These are phyloP conservation scores for Fusarium irregulare DNA, from an alignment of 2,329 filamentous ascomycete genomes.

Conservation along the genomic window DNA sequence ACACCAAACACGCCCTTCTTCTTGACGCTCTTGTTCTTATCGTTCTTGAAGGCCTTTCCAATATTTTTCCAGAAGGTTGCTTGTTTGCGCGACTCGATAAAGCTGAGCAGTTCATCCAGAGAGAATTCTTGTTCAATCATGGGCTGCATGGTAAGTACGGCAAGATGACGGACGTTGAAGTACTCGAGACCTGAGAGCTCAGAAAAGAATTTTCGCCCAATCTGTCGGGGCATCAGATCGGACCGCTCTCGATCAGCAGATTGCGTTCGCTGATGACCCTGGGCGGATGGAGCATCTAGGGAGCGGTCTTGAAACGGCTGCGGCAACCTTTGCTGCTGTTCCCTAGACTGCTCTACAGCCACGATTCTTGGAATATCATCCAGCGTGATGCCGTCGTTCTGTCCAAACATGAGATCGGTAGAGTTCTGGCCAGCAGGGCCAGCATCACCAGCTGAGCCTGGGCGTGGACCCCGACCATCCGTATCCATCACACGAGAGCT, in stretches of 20 bases:
- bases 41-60: slow-evolving; percentile 93
- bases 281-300: slow-evolving; percentile 59
- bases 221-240: slow-evolving; percentile 65
- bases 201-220: slow-evolving; percentile 88
- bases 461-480: slow-evolving; percentile 71
- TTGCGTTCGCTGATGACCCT: slow-evolving; percentile 74
- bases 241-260: slow-evolving; percentile 63
- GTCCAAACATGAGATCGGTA: slow-evolving; percentile 86
- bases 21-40: slow-evolving; percentile 79
- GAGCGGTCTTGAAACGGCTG: slow-evolving; percentile 49
- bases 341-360: slow-evolving; percentile 92
- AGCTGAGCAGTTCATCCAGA: slow-evolving; percentile 89
- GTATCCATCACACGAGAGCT: slow-evolving; percentile 89
- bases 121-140: slow-evolving; percentile 90
- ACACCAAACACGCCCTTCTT: slow-evolving; percentile 97
- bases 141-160: slow-evolving; percentile 94
- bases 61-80: slow-evolving; percentile 99
- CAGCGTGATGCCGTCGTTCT: slow-evolving; percentile 89
- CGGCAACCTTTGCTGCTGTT: slow-evolving; percentile 77
- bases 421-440: slow-evolving; percentile 59
- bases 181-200: slow-evolving; percentile 95
- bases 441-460: slow-evolving; percentile 77
- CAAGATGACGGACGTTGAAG: slow-evolving; percentile 95
- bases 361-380: slow-evolving; percentile 98
- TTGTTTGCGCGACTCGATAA: slow-evolving; percentile 91